Conservation (phyloP, 768 basidiomycete species). For the Cantharellus anzutake region DNA sequence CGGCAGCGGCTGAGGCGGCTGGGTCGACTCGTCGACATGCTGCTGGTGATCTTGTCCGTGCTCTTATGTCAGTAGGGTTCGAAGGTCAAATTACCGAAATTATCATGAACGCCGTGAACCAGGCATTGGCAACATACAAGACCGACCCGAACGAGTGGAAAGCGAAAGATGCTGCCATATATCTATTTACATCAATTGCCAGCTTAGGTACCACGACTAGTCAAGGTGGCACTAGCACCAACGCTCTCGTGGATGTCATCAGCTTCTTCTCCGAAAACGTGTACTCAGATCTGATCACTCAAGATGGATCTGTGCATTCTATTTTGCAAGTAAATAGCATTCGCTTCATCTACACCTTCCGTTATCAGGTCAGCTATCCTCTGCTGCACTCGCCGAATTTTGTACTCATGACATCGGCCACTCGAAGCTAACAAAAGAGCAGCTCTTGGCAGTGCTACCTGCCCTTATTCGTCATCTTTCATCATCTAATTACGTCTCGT, state of each 20-base stretch:
- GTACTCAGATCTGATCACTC: slow-evolving; percentile 65
- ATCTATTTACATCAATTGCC: slow-evolving; percentile 83
- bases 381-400: neutral
- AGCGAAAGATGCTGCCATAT: slow-evolving; percentile 85
- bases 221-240: slow-evolving; percentile 90
- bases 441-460: slow-evolving; percentile 81
- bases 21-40: slow-evolving; percentile 77
- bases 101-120: neutral
- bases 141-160: slow-evolving; percentile 46
- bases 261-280: slow-evolving; percentile 90
- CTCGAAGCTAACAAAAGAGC: slow-evolving; percentile 70
- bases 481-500: slow-evolving; percentile 77
- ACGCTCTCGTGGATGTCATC: slow-evolving; percentile 81
- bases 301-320: slow-evolving; percentile 50
- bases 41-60: slow-evolving; percentile 88
- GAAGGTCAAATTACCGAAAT: slow-evolving; percentile 79
- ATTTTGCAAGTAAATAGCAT: slow-evolving; percentile 94
- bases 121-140: slow-evolving; percentile 29
- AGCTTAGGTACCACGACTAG: slow-evolving; percentile 72
- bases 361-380: slow-evolving; percentile 54
- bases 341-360: slow-evolving; percentile 83
- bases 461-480: slow-evolving; percentile 64
- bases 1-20: slow-evolving; percentile 45
- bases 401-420: neutral
- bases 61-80: slow-evolving; percentile 57